phyloP scores from a whole-genome alignment of 1,284 basidiomycete species.

The Cutaneotrichosporon cavernicola region DNA sequence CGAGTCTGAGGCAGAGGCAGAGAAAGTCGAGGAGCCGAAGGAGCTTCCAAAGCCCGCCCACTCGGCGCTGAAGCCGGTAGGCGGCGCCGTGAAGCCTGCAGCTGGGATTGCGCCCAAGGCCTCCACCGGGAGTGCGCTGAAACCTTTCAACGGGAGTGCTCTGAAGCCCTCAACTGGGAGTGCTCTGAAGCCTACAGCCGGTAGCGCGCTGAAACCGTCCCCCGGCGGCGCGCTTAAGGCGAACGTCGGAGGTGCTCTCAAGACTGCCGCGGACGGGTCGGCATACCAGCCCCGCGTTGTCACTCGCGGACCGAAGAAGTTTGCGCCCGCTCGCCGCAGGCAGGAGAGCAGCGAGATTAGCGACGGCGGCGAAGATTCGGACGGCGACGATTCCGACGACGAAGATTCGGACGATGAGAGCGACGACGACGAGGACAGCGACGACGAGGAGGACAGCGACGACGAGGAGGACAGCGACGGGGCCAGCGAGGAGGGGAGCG shows the following conservation, averaged over 20 bases:
- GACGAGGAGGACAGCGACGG: constrained; percentile 29
- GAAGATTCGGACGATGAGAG: constrained; percentile 25
- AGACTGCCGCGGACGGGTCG: constrained; percentile 26
- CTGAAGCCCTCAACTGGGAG: constrained; percentile 1
- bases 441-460: constrained; percentile 25
- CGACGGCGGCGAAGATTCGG: constrained; percentile 23
- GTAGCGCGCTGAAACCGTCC: constrained; percentile 4
- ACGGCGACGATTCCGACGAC: constrained; percentile 28
- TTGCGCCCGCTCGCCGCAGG: constrained; percentile 22
- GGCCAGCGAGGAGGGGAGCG: constrained; percentile 12
- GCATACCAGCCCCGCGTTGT: constrained; percentile 39
- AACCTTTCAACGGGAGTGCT: neutral
- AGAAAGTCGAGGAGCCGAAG: constrained; percentile 10
- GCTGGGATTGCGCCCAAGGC: constrained; percentile 13
- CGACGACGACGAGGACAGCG: constrained; percentile 28
- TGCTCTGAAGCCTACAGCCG: constrained; percentile 7
- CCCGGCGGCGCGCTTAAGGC: constrained; percentile 15
- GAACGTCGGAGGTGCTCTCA: constrained; percentile 10
- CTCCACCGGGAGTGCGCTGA: constrained; percentile 8
- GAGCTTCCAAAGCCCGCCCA: neutral
- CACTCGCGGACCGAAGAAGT: constrained; percentile 28
- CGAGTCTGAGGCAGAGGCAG: constrained; percentile 20
- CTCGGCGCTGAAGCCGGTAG: neutral
- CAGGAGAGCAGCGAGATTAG: constrained; percentile 23
- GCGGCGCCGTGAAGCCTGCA: constrained; percentile 7